phyloP scores from a whole-genome alignment of 1,139 yeast species.

The Candida pseudoviswanathii region DNA sequence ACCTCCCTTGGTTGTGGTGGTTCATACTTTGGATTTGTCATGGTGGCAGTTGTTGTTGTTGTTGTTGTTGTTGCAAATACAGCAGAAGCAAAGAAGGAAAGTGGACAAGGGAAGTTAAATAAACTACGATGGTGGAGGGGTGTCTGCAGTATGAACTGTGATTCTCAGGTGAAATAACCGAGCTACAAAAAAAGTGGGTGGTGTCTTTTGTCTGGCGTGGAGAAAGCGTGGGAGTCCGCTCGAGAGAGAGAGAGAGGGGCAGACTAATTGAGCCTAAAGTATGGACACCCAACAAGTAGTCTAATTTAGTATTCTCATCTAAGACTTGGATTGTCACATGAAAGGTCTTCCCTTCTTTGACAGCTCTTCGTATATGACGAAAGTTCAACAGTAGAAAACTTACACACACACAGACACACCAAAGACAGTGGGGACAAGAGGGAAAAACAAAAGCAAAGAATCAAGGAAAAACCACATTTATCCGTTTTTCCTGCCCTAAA shows the following conservation, averaged over 20 bases:
- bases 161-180: not conserved
- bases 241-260: too few relatives aligned
- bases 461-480: not conserved
- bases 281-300: not conserved
- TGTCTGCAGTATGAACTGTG: not conserved
- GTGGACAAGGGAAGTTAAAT: not conserved
- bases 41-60: not conserved
- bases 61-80: conserved; percentile 3
- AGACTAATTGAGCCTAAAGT: not conserved
- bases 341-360: too few relatives aligned
- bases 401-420: not conserved
- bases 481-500: not conserved
- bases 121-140: not conserved
- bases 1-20: conserved; percentile 33
- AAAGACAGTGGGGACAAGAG: not conserved
- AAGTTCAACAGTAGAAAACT: not conserved
- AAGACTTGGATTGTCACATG: not conserved
- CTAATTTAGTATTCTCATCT: too few relatives aligned
- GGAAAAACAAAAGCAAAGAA: not conserved
- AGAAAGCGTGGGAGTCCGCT: not conserved
- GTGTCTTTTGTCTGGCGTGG: not conserved
- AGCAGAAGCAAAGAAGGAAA: not conserved
- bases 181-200: not conserved
- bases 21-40: conserved; percentile 10
- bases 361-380: too few relatives aligned